Evolutionary conservation across 441 rosid species (phyloP).

Genomic region (Raphanus hybrid): DNA sequence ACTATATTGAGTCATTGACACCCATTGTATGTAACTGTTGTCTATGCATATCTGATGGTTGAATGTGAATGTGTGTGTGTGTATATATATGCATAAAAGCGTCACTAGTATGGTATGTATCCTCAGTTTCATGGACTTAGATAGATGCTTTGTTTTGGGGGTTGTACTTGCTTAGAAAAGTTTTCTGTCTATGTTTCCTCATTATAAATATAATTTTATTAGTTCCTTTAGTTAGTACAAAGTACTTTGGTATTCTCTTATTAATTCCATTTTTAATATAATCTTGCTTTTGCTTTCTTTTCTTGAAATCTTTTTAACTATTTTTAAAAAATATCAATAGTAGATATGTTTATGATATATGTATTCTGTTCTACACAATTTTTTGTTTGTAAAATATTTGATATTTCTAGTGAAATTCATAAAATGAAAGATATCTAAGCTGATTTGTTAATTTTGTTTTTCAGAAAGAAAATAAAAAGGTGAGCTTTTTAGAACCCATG

Average conservation of each 20-base stretch:
- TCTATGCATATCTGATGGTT: constrained; percentile 10
- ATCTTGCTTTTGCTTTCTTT: not conserved
- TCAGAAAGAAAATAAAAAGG: constrained; percentile 19
- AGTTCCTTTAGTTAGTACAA: constrained; percentile 21
- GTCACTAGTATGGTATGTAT: constrained; percentile 11
- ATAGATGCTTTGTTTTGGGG: constrained; percentile 2
- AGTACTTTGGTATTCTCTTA: constrained; percentile 9
- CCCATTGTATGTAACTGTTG: not conserved
- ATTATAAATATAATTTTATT: not conserved
- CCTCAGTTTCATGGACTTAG: constrained; percentile 22
- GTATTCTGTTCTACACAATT: not conserved
- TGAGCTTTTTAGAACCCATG: constrained; percentile 42
- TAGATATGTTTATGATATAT: not conserved
- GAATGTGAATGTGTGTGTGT: not conserved
- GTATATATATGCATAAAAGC: constrained; percentile 8
- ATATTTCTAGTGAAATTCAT: constrained; percentile 9
- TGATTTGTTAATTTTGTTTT: constrained; percentile 8
- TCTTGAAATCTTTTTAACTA: not conserved
- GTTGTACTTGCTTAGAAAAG: constrained; percentile 26
- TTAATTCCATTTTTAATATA: not conserved
- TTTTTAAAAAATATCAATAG: not conserved
- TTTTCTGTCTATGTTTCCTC: constrained; percentile 18
- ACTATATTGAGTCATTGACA: not conserved
- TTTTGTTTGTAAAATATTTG: not conserved
- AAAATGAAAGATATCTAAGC: constrained; percentile 17